A percentile compares a stretch with the other conserved stretches of the same genome.
phyloP scores from a whole-genome alignment of 768 basidiomycete genomes.

The Dictyophora rubrovolvata region DNA sequence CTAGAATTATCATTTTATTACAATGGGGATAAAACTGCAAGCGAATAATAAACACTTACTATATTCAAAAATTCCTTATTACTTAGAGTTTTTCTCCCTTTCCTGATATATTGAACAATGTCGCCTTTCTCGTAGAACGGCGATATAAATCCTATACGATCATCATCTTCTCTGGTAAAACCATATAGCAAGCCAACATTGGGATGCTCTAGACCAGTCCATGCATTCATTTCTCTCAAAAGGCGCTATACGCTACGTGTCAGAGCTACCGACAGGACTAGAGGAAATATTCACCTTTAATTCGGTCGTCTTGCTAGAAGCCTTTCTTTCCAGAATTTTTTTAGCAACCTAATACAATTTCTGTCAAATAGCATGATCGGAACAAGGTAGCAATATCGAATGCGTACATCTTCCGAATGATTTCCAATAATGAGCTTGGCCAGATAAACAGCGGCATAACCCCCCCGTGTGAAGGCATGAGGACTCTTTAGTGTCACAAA shows the following conservation, averaged over 20 bases:
- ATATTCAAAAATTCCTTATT: neutral
- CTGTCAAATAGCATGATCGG: neutral
- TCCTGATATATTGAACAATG: constrained; percentile 1
- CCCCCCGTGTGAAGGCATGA: neutral
- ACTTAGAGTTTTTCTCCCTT: neutral
- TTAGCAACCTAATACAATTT: neutral
- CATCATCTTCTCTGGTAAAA: neutral
- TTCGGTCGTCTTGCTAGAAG: neutral
- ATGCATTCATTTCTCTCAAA: neutral
- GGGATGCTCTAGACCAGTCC: constrained; percentile 3
- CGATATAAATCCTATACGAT: constrained; percentile 4
- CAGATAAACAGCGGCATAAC: neutral
- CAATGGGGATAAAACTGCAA: neutral
- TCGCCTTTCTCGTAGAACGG: constrained; percentile 9
- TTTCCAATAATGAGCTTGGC: neutral
- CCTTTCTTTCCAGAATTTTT: neutral
- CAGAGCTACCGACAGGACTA: neutral
- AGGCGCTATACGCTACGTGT: neutral
- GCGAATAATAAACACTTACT: neutral
- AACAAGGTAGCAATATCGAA: neutral
- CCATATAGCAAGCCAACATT: constrained; percentile 7
- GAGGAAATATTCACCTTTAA: neutral
- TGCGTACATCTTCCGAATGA: neutral
- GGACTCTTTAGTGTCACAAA: neutral
- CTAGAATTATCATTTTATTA: neutral